Conservation (phyloP, 2,329 filamentous ascomycete genomes). For the Coccinonectria pachysandricola region DNA sequence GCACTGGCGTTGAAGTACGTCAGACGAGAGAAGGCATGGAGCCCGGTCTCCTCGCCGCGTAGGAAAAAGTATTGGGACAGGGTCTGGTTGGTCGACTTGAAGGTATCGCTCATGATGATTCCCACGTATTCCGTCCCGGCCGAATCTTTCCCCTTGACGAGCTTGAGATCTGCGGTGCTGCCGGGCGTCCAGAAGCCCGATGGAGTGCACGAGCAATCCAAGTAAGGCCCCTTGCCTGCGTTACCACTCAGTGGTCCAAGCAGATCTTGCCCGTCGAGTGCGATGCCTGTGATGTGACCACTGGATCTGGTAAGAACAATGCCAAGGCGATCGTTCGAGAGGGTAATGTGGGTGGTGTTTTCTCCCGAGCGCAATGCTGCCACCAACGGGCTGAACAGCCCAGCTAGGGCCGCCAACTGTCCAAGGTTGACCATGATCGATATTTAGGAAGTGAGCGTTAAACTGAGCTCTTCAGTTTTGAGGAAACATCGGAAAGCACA, state of each 20-base stretch:
- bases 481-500: too few relatives aligned
- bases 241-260: constrained; percentile 28
- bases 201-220: constrained; percentile 52
- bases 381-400: neutral
- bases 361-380: constrained; percentile 6
- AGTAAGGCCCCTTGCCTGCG: constrained; percentile 42
- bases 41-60: constrained; percentile 46
- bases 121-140: constrained; percentile 42
- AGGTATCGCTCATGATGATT: constrained; percentile 47
- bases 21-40: constrained; percentile 48
- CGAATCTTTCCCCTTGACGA: constrained; percentile 32
- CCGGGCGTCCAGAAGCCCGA: constrained; percentile 48
- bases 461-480: too few relatives aligned
- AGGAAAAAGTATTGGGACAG: constrained; percentile 56
- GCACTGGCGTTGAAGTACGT: constrained; percentile 45
- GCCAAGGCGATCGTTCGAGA: constrained; percentile 9
- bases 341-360: constrained; percentile 11
- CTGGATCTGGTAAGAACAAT: constrained; percentile 7
- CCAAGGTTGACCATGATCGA: too few relatives aligned
- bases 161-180: constrained; percentile 31
- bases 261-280: constrained; percentile 30
- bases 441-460: too few relatives aligned
- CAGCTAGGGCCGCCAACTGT: too few relatives aligned
- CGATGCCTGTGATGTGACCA: constrained; percentile 9
- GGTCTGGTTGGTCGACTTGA: constrained; percentile 43